Conservation (phyloP, 108 stramenopile genomes). For the Thalassiosira profunda region DNA sequence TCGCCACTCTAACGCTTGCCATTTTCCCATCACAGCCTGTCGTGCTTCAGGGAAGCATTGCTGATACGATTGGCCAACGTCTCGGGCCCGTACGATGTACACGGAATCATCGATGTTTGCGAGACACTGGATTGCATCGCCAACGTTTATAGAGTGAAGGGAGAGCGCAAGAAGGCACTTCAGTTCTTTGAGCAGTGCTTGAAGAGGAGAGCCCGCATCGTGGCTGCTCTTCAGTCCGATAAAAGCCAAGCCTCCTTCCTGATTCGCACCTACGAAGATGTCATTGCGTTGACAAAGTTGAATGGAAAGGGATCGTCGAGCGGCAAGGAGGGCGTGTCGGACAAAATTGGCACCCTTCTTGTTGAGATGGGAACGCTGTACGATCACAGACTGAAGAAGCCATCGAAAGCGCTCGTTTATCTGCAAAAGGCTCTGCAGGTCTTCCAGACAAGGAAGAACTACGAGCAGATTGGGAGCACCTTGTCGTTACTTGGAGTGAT, state of each 20-base stretch:
- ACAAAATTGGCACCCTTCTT: constrained; percentile 33
- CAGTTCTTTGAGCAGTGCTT: constrained; percentile 40
- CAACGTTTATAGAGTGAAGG: constrained; percentile 43
- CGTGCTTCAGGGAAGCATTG: constrained; percentile 43
- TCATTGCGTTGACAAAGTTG: constrained; percentile 37
- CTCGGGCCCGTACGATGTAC: constrained; percentile 27
- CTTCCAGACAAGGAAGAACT: constrained; percentile 34
- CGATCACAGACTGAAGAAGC: constrained; percentile 37
- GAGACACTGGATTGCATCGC: constrained; percentile 55
- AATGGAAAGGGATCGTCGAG: constrained; percentile 13
- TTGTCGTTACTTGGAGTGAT: constrained; percentile 46
- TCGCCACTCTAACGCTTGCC: background rate
- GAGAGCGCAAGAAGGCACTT: constrained; percentile 33
- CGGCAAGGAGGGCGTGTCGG: constrained; percentile 4
- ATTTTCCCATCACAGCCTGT: constrained; percentile 11
- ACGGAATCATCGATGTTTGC: constrained; percentile 42
- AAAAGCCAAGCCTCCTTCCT: constrained; percentile 17
- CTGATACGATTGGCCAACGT: constrained; percentile 27
- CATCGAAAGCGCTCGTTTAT: constrained; percentile 31
- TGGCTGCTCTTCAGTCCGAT: constrained; percentile 5
- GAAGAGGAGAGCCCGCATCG: constrained; percentile 24
- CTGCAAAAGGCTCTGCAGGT: constrained; percentile 48
- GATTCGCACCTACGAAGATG: constrained; percentile 51
- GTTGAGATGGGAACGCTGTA: constrained; percentile 48
- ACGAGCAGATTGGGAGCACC: constrained; percentile 31